phyloP scores from a whole-genome alignment of 768 basidiomycete genomes.

The Rhodosporidiobolus odoratus region DNA sequence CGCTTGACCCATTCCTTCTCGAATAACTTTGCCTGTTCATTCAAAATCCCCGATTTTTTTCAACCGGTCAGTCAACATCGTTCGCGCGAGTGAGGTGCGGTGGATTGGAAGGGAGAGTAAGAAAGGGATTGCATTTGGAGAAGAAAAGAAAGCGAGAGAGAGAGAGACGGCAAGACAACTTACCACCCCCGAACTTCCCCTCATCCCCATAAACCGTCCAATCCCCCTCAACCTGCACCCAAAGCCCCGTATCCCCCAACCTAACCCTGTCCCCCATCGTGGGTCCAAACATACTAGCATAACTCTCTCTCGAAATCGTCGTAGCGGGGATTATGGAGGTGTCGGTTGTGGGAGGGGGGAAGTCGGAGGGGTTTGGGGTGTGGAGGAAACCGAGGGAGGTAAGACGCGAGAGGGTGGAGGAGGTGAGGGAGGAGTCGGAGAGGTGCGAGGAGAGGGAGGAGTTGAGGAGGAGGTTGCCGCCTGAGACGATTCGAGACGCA shows the following conservation, averaged over 20 bases:
- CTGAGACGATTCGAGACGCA: background rate
- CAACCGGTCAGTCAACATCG: too few relatives aligned
- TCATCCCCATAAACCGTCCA: conserved; percentile 89
- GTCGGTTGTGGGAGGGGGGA: background rate
- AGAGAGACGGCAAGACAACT: conserved; percentile 8
- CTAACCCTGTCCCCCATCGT: conserved; percentile 83
- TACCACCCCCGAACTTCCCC: conserved; percentile 94
- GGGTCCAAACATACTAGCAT: conserved; percentile 92
- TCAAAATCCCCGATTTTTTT: too few relatives aligned
- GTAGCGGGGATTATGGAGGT: background rate
- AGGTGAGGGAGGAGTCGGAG: conserved; percentile 41
- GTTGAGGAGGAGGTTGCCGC: conserved; percentile 56
- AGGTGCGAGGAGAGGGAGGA: conserved; percentile 17
- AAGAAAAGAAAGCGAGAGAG: background rate
- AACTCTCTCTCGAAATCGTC: conserved; percentile 61
- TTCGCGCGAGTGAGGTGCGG: too few relatives aligned
- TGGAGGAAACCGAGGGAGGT: conserved; percentile 66
- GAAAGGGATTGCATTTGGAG: background rate
- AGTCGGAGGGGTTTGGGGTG: background rate
- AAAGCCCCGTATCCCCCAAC: conserved; percentile 80
- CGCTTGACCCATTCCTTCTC: conserved; percentile 95
- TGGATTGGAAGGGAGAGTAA: background rate
- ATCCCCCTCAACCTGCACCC: conserved; percentile 88
- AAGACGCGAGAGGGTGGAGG: conserved; percentile 44
- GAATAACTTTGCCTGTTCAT: conserved; percentile 76